Evolutionary conservation across 108 stramenopile species (phyloP).

Genomic region (Schizochytrium sp.): DNA sequence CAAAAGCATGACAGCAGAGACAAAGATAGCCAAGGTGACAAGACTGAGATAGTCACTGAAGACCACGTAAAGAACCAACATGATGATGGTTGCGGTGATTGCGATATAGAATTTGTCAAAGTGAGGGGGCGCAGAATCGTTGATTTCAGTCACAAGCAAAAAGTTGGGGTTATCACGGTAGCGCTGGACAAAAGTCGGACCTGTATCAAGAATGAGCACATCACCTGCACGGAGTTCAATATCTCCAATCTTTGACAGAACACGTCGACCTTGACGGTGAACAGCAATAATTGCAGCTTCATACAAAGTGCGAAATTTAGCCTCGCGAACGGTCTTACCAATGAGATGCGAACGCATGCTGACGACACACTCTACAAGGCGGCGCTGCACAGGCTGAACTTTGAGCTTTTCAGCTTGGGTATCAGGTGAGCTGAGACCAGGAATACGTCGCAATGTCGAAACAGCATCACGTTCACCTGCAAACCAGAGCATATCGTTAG

Average conservation of each 20-base stretch:
- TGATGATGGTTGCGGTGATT: neutral
- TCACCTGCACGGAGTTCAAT: constrained; percentile 39
- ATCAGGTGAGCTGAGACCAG: constrained; percentile 41
- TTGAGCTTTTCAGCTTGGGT: constrained; percentile 59
- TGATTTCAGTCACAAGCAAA: constrained; percentile 38
- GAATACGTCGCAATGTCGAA: constrained; percentile 48
- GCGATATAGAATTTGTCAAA: constrained; percentile 52
- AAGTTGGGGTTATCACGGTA: constrained; percentile 51
- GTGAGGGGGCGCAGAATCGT: constrained; percentile 40
- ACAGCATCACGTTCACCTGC: constrained; percentile 52
- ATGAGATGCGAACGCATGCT: constrained; percentile 54
- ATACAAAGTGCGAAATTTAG: constrained; percentile 37
- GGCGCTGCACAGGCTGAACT: constrained; percentile 31
- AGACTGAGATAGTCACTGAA: constrained; percentile 1
- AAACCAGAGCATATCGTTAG: constrained; percentile 56
- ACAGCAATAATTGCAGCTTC: constrained; percentile 57
- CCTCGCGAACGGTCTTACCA: constrained; percentile 59
- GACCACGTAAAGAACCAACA: constrained; percentile 40
- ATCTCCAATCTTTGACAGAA: constrained; percentile 59
- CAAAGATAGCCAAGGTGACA: constrained; percentile 7
- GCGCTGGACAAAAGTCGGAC: constrained; percentile 11
- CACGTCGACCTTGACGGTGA: constrained; percentile 51
- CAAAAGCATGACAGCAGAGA: constrained; percentile 18
- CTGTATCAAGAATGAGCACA: constrained; percentile 32
- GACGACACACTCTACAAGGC: constrained; percentile 56